Base-by-base conservation (phyloP, 176 grass and related monocot species). In the Canna indica region DNA sequence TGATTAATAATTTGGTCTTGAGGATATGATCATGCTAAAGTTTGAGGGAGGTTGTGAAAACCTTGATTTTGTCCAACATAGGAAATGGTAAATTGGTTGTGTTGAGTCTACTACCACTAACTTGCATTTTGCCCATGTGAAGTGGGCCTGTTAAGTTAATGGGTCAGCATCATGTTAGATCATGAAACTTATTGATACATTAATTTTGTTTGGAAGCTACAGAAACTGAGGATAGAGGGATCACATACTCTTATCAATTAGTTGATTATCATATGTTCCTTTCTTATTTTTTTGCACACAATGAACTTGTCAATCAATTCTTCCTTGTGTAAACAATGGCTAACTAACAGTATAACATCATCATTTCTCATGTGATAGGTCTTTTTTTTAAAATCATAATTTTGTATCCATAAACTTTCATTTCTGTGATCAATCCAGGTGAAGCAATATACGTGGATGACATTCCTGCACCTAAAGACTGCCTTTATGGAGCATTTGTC, bases 371-470 rank as follows among this genome's bases (percentile, higher is more conserved):
- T 30, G 26, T 29, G 7, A 7, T 14, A 31, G 27, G 26, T 30
- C 20, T 26, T 7, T 41, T 39, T 24, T 66, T 39, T 60, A 31
- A 15, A 30, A 41, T 10, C 63, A 66, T n/a, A 66, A 66, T 66
- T 24, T 39, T 39, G 34, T n/a, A 38, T 33, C 34, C 34, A 66
- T 38, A 22, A n/a, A 20, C 18, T 29, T 36, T 66, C 38, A 20
- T 6, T n/a, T 13, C 39, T 24, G 12, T 70, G 68, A 47, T 48
- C 14, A 48, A 48, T 20, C 16, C 67, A 95, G 91, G 91, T 69
- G 87, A 95, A 75, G 91, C 91, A 27, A 82, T 95, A 66, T 95
- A 90, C 2, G 80, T 90, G 52, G 91, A 90, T 79, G 91, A 95
- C 65, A 88, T 95, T 62, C 87, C 91, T 71, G 73, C 91, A 76